Conservation (phyloP, 2,329 filamentous ascomycete species). For the Penicillium palitans region DNA sequence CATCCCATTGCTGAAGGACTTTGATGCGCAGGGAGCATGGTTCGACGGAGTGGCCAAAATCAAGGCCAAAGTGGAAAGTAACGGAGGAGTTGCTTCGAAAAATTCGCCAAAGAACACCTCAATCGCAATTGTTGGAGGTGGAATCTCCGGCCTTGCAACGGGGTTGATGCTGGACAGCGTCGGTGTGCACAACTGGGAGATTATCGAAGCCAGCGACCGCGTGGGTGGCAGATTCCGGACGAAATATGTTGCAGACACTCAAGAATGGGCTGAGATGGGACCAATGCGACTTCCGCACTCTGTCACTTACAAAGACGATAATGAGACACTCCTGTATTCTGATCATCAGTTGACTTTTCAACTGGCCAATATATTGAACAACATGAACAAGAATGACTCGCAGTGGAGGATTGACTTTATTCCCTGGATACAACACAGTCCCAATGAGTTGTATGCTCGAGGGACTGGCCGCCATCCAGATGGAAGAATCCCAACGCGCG, state of each 20-base stretch:
- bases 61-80: conserved; percentile 11
- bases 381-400: conserved; percentile 24
- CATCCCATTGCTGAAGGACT: conserved; percentile 19
- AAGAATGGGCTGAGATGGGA: conserved; percentile 33
- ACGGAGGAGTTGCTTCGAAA: conserved; percentile 7
- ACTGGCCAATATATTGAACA: conserved; percentile 25
- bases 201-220: conserved; percentile 45
- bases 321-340: conserved; percentile 24
- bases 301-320: conserved; percentile 23
- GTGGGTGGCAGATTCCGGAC: conserved; percentile 49
- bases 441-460: conserved; percentile 33
- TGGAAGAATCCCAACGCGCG: conserved; percentile 27
- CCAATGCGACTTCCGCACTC: conserved; percentile 30
- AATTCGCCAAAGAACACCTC: conserved; percentile 17
- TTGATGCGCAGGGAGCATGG: conserved; percentile 28
- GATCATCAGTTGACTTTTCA: conserved; percentile 30
- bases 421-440: conserved; percentile 27
- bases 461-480: conserved; percentile 23
- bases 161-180: conserved; percentile 47
- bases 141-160: conserved; percentile 47
- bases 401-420: conserved; percentile 31
- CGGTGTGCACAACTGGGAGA: conserved; percentile 47
- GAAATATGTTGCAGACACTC: conserved; percentile 37
- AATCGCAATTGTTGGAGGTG: conserved; percentile 32
- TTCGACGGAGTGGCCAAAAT: conserved; percentile 29